A percentile compares a stretch with the other conserved stretches of the same genome.
Evolutionary conservation across 2,329 filamentous ascomycete species (phyloP).

Genomic region (Fusarium fracticaudum): DNA sequence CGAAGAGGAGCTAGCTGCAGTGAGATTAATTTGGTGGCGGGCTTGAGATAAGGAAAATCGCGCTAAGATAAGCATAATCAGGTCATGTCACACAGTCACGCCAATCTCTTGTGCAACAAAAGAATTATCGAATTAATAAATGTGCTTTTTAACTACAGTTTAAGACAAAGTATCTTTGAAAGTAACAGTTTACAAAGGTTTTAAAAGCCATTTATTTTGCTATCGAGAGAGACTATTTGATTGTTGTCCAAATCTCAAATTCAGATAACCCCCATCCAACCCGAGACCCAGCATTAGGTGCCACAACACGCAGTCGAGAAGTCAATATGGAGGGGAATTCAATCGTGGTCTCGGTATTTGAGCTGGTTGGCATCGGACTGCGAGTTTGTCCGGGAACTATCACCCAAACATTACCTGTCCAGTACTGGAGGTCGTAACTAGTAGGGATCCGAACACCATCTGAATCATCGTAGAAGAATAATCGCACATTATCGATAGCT

Average conservation of each 20-base stretch:
- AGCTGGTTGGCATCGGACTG: not conserved
- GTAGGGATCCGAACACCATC: not conserved
- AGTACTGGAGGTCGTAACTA: not conserved
- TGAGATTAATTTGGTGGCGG: not conserved
- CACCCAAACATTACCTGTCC: not conserved
- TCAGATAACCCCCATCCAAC: not conserved
- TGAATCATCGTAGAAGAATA: not conserved
- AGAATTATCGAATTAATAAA: not conserved
- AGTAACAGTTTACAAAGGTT: not conserved
- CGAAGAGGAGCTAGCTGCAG: not conserved
- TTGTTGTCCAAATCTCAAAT: not conserved
- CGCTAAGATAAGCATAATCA: not conserved
- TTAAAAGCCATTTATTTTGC: fast-evolving
- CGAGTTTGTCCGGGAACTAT: not conserved
- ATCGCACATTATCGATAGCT: not conserved
- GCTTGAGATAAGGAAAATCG: not conserved
- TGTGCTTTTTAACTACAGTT: not conserved
- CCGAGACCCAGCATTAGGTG: not conserved
- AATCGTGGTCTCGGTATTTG: not conserved
- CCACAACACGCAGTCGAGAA: not conserved
- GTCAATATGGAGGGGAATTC: not conserved
- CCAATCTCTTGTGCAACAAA: not conserved
- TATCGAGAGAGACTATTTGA: not conserved
- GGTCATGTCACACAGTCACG: not conserved
- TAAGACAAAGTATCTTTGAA: not conserved